Conservation (phyloP, 352 stramenopile species). For the Phytophthora colocasiae region DNA sequence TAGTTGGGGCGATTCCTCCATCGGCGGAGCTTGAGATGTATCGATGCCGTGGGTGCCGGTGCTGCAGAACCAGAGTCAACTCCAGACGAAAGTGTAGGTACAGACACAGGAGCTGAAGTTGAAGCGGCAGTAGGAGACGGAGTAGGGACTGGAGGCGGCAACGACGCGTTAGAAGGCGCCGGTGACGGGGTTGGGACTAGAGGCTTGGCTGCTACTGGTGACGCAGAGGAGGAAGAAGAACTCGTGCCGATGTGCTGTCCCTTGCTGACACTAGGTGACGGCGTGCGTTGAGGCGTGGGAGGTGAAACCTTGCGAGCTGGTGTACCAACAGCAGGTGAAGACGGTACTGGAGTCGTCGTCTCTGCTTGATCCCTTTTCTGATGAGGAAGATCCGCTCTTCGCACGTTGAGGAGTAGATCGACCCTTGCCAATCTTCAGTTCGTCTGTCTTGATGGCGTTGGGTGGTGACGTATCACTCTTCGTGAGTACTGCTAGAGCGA, state of each 20-base stretch:
- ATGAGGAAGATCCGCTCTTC: conserved; percentile 52
- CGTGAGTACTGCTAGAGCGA: conserved; percentile 48
- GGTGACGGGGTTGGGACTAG: conserved; percentile 33
- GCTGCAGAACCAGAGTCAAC: conserved; percentile 22
- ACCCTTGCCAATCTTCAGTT: conserved; percentile 52
- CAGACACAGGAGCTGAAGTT: conserved; percentile 12
- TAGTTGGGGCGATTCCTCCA: conserved; percentile 59
- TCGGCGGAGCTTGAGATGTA: conserved; percentile 24
- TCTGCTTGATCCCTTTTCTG: conserved; percentile 45
- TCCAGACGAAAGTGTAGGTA: conserved; percentile 23
- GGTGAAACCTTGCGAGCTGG: conserved; percentile 45
- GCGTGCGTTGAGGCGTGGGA: conserved; percentile 44
- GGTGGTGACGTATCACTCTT: conserved; percentile 59
- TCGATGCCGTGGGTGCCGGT: conserved; percentile 33
- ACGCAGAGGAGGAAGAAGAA: conserved; percentile 46
- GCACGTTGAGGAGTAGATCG: conserved; percentile 62
- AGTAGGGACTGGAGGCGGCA: conserved; percentile 40
- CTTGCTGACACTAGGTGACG: conserved; percentile 41
- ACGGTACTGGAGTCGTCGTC: conserved; percentile 31
- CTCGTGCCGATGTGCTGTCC: conserved; percentile 32
- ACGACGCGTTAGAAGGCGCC: conserved; percentile 27
- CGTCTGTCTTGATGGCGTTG: conserved; percentile 46
- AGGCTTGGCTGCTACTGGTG: conserved; percentile 40
- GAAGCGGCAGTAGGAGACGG: conserved; percentile 20
- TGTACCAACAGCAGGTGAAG: conserved; percentile 44